phyloP scores from a whole-genome alignment of 108 stramenopile species.

The Stephanodiscus triporus region DNA sequence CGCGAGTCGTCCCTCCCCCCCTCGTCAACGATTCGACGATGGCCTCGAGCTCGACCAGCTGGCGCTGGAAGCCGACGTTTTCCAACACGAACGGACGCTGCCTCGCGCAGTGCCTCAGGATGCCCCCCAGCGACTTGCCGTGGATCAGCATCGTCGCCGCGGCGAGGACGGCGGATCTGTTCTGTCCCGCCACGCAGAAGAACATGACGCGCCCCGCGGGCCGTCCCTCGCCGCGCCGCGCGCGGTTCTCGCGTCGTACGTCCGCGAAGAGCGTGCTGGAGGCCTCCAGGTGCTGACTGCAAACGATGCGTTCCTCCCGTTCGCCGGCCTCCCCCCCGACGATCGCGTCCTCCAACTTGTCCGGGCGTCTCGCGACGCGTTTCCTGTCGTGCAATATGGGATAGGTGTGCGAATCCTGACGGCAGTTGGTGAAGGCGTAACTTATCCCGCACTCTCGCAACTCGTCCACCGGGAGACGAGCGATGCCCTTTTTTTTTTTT shows the following conservation, averaged over 20 bases:
- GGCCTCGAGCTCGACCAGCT: conserved; percentile 68
- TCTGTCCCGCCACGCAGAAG: conserved; percentile 84
- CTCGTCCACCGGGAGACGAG: conserved; percentile 68
- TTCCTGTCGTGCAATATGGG: conserved; percentile 65
- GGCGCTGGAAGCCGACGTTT: conserved; percentile 76
- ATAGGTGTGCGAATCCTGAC: conserved; percentile 69
- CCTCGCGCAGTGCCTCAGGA: conserved; percentile 45
- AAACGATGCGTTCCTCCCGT: conserved; percentile 23
- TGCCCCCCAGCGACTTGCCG: conserved; percentile 59
- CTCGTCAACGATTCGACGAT: conserved; percentile 46
- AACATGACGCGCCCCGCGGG: conserved; percentile 58
- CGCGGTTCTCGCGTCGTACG: conserved; percentile 26
- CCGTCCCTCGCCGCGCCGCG: not conserved
- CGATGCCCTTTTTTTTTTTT: conserved; percentile 47
- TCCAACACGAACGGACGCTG: conserved; percentile 73
- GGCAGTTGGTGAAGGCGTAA: conserved; percentile 76
- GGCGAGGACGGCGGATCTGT: conserved; percentile 55
- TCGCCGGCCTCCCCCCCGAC: not conserved
- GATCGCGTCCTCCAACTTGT: not conserved
- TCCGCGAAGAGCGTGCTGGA: conserved; percentile 61
- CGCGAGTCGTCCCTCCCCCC: conserved; percentile 1
- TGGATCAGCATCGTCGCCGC: conserved; percentile 62
- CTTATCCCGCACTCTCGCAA: conserved; percentile 61
- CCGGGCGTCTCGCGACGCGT: conserved; percentile 22
- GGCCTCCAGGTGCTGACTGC: conserved; percentile 63